Evolutionary conservation across 345 rosid genomes (phyloP), one percentile per base, ranked within the genome.

Genomic region (Salix udensis): DNA sequence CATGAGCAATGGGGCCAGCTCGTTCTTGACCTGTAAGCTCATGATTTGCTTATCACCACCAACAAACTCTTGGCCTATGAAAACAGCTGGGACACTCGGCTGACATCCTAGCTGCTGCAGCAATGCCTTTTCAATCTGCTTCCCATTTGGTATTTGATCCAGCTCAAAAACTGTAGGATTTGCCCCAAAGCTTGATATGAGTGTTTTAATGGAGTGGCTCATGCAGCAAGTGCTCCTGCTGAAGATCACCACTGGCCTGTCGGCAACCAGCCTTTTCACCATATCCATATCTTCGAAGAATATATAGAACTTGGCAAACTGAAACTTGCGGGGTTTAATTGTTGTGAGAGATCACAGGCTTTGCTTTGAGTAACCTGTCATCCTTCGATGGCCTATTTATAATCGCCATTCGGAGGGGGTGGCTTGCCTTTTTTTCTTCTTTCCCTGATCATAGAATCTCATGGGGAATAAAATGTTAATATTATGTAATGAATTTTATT

Each of bases 31-130:
- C 37, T 91, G 89, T 70, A 92, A 89, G 76, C 88, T 85, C 86
- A 93, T 90, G 74, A 95, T 69, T 82, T 95, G 90, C 75, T 87
- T 87, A 28, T 96, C 84, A 69, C 97, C 97, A 0, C 97, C 98
- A 8, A 91, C 81, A 12, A 90, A 84, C 78, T 86, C 83, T 70
- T 91, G 82, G 11, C 91, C 96, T 26, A 95, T 93, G 91, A 91
- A 95, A 75, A 95, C 94, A 0, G 91, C 91, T 1, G 98, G 98
- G 23, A 90, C 87, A 24, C 77, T 86, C 1, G 92, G 91, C 28
- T 77, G 82, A 65, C 88, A 86, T 18, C 97, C 97, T 48, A 87
- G 81, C 82, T 87, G 82, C 77, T 88, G 91, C 71, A 65, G 79
- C 78, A 95, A 81, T 28, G 85, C 95, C 18, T 76, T 79, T 71